Evolutionary conservation across 495 filamentous ascomycete genomes (phyloP).

Genomic region (Acidiella bohemica): DNA sequence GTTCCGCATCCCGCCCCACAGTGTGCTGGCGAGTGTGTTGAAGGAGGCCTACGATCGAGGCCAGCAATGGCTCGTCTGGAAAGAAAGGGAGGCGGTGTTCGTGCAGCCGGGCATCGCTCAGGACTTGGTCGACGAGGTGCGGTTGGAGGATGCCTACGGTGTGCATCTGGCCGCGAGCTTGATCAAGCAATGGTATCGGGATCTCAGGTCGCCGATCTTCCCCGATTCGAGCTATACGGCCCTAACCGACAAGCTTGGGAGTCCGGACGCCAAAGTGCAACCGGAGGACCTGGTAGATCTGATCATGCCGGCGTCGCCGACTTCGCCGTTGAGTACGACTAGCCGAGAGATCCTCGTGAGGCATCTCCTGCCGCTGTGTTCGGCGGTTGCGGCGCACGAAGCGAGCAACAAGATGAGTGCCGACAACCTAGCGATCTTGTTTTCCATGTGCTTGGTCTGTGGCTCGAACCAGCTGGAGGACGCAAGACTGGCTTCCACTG

Average conservation of each 20-base stretch:
- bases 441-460: slow-evolving; percentile 34
- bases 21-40: slow-evolving; percentile 34
- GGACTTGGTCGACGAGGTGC: slow-evolving; percentile 28
- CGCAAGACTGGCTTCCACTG: slow-evolving; percentile 33
- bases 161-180: slow-evolving; percentile 38
- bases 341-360: slow-evolving; percentile 35
- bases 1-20: slow-evolving; percentile 38
- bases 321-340: slow-evolving; percentile 26
- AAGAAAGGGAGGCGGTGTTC: slow-evolving; percentile 26
- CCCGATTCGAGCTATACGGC: slow-evolving; percentile 33
- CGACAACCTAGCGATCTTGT: slow-evolving; percentile 39
- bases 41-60: slow-evolving; percentile 41
- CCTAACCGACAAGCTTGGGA: slow-evolving; percentile 26
- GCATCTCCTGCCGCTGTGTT: slow-evolving; percentile 40
- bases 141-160: slow-evolving; percentile 36
- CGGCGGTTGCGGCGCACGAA: slow-evolving; percentile 31
- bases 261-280: slow-evolving; percentile 18
- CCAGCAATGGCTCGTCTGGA: slow-evolving; percentile 40
- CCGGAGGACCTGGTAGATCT: slow-evolving; percentile 25
- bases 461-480: slow-evolving; percentile 35
- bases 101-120: slow-evolving; percentile 22
- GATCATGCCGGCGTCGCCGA: slow-evolving; percentile 28
- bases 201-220: slow-evolving; percentile 39
- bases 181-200: slow-evolving; percentile 44
- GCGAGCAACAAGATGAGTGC: slow-evolving; percentile 41